Evolutionary conservation across 257 asterid genomes (phyloP).

Genomic region (Solanum commersonii): DNA sequence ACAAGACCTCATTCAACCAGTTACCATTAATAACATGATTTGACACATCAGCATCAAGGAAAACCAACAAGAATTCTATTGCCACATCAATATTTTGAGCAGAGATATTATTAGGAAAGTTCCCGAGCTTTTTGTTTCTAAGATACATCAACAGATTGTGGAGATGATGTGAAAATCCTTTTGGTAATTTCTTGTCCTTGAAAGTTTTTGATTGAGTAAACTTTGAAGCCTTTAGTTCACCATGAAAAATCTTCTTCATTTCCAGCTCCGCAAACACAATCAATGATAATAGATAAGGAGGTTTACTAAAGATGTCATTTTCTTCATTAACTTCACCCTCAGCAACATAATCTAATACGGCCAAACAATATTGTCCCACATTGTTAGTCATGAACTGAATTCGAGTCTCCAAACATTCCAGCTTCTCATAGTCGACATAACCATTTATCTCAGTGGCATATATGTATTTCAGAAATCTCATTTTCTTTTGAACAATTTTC

Average conservation of each 20-base stretch:
- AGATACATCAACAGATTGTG: neutral
- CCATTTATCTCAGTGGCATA: neutral
- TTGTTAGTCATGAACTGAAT: neutral
- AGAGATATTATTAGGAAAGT: neutral
- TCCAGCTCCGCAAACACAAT: neutral
- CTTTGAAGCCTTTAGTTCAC: neutral
- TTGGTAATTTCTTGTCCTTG: neutral
- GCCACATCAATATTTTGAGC: neutral
- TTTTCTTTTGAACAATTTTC: neutral
- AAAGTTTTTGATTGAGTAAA: neutral
- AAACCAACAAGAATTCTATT: neutral
- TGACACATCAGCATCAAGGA: neutral
- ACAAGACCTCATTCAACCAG: neutral
- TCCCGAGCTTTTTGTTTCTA: neutral
- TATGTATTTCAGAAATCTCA: neutral
- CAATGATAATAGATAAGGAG: neutral
- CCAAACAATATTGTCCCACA: neutral
- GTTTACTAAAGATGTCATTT: neutral
- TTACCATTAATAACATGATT: neutral
- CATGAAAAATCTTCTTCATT: neutral
- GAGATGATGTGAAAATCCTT: neutral
- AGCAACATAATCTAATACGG: neutral
- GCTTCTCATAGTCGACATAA: neutral
- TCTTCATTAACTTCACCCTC: rapidly evolving
- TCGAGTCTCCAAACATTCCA: neutral